Conservation (phyloP, 768 basidiomycete species). For the Harrya chromipes region DNA sequence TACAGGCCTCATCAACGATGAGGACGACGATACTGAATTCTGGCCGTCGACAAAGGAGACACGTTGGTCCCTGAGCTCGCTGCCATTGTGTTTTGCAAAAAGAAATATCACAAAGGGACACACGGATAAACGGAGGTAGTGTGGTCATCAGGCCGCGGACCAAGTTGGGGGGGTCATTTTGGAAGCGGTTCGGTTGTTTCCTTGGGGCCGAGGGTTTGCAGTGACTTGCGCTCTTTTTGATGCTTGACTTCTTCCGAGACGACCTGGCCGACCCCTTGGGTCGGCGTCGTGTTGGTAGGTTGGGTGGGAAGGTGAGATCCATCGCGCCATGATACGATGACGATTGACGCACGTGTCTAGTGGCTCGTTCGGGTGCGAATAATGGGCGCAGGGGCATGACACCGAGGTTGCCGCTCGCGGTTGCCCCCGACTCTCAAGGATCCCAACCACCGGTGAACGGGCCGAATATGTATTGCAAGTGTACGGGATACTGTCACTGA, state of each 20-base stretch:
- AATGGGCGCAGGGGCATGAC: too few relatives aligned
- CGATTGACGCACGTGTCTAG: neutral
- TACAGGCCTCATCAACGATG: constrained; percentile 12
- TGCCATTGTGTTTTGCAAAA: too few relatives aligned
- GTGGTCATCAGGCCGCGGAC: constrained; percentile 23
- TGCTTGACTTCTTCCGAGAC: neutral
- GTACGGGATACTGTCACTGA: too few relatives aligned
- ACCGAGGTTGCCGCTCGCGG: too few relatives aligned
- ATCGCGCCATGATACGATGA: neutral
- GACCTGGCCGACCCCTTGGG: neutral
- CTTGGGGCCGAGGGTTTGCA: constrained; percentile 28
- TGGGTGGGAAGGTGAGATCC: constrained; percentile 7
- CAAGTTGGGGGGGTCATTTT: constrained; percentile 2
- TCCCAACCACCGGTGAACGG: too few relatives aligned
- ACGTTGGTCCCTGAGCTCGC: too few relatives aligned
- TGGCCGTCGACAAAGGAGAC: too few relatives aligned
- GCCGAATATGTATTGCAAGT: too few relatives aligned
- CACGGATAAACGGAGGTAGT: constrained; percentile 18
- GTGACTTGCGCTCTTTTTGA: neutral
- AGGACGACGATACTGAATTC: too few relatives aligned
- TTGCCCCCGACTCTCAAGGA: too few relatives aligned
- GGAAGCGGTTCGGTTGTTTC: neutral
- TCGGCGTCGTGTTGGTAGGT: neutral
- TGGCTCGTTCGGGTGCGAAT: too few relatives aligned
- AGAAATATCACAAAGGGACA: too few relatives aligned